These are phyloP conservation scores for Elaphomyces granulatus DNA, from an alignment of 495 filamentous ascomycete genomes.

Conservation along the genomic window DNA sequence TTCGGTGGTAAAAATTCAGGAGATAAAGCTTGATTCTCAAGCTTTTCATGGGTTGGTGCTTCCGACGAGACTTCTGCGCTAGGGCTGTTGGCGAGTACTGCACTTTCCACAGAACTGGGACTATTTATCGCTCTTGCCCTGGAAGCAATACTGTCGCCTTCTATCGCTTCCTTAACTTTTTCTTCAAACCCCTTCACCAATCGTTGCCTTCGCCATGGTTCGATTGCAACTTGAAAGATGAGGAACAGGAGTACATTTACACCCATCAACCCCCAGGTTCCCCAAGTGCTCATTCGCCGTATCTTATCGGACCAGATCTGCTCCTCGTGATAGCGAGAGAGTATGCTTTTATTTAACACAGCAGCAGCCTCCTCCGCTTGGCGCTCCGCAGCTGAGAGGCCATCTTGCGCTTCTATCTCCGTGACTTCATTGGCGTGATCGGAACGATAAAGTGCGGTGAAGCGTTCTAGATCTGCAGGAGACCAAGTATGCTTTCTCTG, in stretches of 20 bases:
- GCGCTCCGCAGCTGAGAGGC: conserved; percentile 56
- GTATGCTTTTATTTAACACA: conserved; percentile 60
- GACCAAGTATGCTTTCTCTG: conserved; percentile 91
- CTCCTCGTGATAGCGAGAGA: conserved; percentile 92
- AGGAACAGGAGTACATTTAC: conserved; percentile 85
- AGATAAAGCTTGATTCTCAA: conserved; percentile 1
- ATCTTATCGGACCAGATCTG: conserved; percentile 99
- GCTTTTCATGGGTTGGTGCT: conserved; percentile 3
- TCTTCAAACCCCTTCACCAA: conserved; percentile 66
- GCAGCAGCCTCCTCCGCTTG: conserved; percentile 61
- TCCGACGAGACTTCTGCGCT: conserved; percentile 1
- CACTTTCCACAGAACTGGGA: conserved; percentile 13
- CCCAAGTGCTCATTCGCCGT: conserved; percentile 89
- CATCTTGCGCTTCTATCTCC: conserved; percentile 59
- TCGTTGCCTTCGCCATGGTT: conserved; percentile 75
- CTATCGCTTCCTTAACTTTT: conserved; percentile 68
- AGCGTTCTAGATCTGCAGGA: conserved; percentile 76
- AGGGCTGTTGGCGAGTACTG: conserved; percentile 4
- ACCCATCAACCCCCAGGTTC: conserved; percentile 96
- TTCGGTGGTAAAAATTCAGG: too few relatives aligned
- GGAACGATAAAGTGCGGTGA: conserved; percentile 79
- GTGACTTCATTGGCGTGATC: conserved; percentile 88
- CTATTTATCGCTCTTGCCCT: conserved; percentile 7
- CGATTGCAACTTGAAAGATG: conserved; percentile 79
- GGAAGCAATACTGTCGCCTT: conserved; percentile 44